Evolutionary conservation across 352 stramenopile genomes (phyloP).

Genomic region (Phytophthora megakarya): DNA sequence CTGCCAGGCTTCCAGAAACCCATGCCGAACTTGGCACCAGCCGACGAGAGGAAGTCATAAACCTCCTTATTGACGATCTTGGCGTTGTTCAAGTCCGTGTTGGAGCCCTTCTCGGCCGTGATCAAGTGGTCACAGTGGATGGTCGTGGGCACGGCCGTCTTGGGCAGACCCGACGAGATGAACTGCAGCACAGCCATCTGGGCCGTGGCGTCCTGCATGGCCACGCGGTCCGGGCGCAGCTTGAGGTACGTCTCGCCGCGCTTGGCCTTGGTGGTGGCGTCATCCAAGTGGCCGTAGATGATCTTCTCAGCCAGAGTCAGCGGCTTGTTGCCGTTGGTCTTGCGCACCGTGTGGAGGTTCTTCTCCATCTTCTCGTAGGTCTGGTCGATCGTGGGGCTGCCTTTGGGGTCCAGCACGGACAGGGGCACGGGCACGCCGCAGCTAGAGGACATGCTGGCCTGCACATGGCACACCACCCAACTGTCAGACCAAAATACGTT

Average conservation of each 20-base stretch:
- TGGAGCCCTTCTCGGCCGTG: constrained; percentile 92
- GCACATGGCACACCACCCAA: constrained; percentile 13
- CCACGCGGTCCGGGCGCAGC: constrained; percentile 91
- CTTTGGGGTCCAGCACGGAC: constrained; percentile 89
- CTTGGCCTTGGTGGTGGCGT: constrained; percentile 80
- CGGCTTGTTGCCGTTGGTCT: constrained; percentile 88
- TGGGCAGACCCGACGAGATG: constrained; percentile 93
- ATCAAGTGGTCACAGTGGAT: constrained; percentile 97
- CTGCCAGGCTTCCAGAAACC: constrained; percentile 94
- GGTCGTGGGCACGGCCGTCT: constrained; percentile 92
- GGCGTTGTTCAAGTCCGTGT: constrained; percentile 85
- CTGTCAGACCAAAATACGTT: constrained; percentile 29
- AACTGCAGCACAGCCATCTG: constrained; percentile 96
- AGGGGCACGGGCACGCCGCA: constrained; percentile 81
- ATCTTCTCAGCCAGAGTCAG: constrained; percentile 95
- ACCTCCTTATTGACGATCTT: constrained; percentile 93
- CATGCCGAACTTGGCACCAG: constrained; percentile 93
- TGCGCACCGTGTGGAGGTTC: constrained; percentile 89
- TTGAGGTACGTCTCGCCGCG: constrained; percentile 93
- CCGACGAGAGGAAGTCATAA: constrained; percentile 93
- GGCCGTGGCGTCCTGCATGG: constrained; percentile 94
- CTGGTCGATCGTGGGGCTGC: constrained; percentile 92
- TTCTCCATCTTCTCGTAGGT: constrained; percentile 94
- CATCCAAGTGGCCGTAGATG: constrained; percentile 94
- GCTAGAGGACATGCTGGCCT: constrained; percentile 76